Evolutionary conservation across 108 stramenopile genomes (phyloP).

Genomic region (Nitzschia inconspicua): DNA sequence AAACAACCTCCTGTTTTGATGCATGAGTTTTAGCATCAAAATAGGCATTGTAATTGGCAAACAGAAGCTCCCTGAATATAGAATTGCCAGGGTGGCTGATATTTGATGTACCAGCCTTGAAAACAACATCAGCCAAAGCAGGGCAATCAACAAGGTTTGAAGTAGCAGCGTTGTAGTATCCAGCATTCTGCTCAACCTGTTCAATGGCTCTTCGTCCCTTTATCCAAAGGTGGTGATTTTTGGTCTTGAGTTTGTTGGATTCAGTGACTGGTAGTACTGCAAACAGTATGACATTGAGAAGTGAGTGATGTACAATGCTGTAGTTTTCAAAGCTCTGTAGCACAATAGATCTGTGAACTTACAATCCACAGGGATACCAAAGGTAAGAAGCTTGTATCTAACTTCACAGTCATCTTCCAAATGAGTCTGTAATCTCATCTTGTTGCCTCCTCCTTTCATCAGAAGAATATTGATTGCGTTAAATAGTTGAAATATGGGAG

Average conservation of each 20-base stretch:
- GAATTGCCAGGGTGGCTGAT: not conserved
- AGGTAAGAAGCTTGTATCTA: not conserved
- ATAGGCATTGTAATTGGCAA: not conserved
- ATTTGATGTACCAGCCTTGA: not conserved
- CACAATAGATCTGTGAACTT: no score
- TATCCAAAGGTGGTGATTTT: not conserved
- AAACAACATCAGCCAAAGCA: not conserved
- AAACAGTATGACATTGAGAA: no score
- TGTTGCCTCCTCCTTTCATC: not conserved
- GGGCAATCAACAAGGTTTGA: not conserved
- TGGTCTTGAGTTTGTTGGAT: not conserved
- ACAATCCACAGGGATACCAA: not conserved
- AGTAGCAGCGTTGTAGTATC: not conserved
- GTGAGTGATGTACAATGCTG: no score
- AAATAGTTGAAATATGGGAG: not conserved
- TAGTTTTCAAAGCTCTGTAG: no score
- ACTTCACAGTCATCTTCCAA: no score
- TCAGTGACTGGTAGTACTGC: not conserved
- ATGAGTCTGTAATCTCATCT: no score
- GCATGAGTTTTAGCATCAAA: not conserved
- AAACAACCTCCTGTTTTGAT: not conserved
- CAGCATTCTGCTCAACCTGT: not conserved
- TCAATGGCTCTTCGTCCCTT: slow-evolving; percentile 1
- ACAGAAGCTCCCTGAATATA: not conserved
- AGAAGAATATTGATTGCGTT: not conserved